Percentiles rank a stretch among this genome's conserved stretches.
Evolutionary conservation across 441 rosid species (phyloP).

Genomic region (Aquilaria agallochum): DNA sequence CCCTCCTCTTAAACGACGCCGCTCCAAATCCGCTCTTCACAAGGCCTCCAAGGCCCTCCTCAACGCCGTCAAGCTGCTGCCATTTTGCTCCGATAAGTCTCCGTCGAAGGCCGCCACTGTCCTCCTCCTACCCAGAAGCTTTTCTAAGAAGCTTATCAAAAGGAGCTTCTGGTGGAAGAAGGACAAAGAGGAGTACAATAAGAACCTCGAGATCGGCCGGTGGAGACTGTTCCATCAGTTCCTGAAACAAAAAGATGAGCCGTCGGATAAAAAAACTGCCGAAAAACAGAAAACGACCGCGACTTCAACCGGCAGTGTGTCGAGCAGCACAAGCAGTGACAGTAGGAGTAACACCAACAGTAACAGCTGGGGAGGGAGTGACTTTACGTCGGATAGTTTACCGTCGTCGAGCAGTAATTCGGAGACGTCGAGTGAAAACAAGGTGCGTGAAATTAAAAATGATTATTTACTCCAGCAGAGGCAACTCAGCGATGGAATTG

Average conservation of each 20-base stretch:
- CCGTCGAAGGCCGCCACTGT: slow-evolving; percentile 14
- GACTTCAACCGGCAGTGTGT: slow-evolving; percentile 12
- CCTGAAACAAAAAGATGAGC: slow-evolving; percentile 35
- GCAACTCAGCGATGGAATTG: slow-evolving; percentile 30
- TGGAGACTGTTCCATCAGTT: slow-evolving; percentile 32
- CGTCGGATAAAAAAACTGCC: slow-evolving; percentile 26
- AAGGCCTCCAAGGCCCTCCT: slow-evolving; percentile 56
- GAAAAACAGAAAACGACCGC: slow-evolving; percentile 2
- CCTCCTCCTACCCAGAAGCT: slow-evolving; percentile 29
- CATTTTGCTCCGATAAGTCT: slow-evolving; percentile 31
- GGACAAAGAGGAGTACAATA: slow-evolving; percentile 18
- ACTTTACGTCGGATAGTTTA: slow-evolving; percentile 22
- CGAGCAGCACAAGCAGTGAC: slow-evolving; percentile 23
- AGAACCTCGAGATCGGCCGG: slow-evolving; percentile 27
- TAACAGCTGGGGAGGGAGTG: slow-evolving; percentile 41
- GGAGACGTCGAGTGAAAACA: slow-evolving; percentile 16
- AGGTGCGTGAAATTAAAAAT: slow-evolving; percentile 12
- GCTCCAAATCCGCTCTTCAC: slow-evolving; percentile 38
- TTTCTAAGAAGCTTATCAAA: slow-evolving; percentile 40
- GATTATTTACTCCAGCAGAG: slow-evolving; percentile 8
- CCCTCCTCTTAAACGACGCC: slow-evolving; percentile 18
- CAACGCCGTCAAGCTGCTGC: slow-evolving; percentile 50
- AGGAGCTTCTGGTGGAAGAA: slow-evolving; percentile 38
- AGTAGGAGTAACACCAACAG: not conserved
- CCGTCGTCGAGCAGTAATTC: slow-evolving; percentile 22